Percentiles rank a stretch among this genome's conserved stretches.
phyloP scores from a whole-genome alignment of 2,329 filamentous ascomycete genomes.

The Domatiomyces catenatus region DNA sequence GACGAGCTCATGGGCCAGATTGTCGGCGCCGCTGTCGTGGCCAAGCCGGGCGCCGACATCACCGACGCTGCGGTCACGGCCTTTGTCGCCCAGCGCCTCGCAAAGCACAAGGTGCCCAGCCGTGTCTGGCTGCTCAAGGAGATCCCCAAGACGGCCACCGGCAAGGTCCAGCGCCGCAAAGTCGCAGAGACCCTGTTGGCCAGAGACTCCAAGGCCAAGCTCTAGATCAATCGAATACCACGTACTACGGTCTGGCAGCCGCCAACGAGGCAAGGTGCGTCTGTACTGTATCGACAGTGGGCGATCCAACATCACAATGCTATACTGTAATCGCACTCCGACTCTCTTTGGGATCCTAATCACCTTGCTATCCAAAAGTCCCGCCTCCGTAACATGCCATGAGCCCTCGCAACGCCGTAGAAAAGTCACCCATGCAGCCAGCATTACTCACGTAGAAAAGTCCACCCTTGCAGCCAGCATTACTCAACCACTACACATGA shows the following conservation, averaged over 20 bases:
- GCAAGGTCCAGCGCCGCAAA: constrained; percentile 72
- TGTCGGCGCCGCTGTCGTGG: constrained; percentile 59
- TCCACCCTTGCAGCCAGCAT: not conserved
- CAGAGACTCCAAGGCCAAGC: constrained; percentile 43
- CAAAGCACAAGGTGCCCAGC: constrained; percentile 76
- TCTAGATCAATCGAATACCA: constrained; percentile 23
- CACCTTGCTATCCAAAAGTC: too few relatives aligned
- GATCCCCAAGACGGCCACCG: constrained; percentile 86
- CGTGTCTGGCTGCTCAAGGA: constrained; percentile 67
- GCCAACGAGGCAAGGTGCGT: too few relatives aligned
- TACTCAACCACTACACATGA: constrained; percentile 88
- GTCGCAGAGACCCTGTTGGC: constrained; percentile 77
- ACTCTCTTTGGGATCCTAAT: too few relatives aligned
- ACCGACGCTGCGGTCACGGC: constrained; percentile 46
- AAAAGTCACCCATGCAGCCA: not conserved
- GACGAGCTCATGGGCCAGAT: constrained; percentile 76
- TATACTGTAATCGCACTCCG: too few relatives aligned
- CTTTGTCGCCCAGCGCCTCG: constrained; percentile 55
- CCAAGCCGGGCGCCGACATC: constrained; percentile 48
- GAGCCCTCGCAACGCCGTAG: too few relatives aligned
- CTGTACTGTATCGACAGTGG: too few relatives aligned
- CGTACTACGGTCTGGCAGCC: too few relatives aligned
- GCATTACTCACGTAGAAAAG: constrained; percentile 28
- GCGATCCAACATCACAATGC: too few relatives aligned
- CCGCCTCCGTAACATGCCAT: too few relatives aligned